Percentiles rank a stretch among this genome's conserved stretches.
These are phyloP conservation scores for Boletus speciosus DNA, from an alignment of 768 basidiomycete species.

Conservation along the genomic window DNA sequence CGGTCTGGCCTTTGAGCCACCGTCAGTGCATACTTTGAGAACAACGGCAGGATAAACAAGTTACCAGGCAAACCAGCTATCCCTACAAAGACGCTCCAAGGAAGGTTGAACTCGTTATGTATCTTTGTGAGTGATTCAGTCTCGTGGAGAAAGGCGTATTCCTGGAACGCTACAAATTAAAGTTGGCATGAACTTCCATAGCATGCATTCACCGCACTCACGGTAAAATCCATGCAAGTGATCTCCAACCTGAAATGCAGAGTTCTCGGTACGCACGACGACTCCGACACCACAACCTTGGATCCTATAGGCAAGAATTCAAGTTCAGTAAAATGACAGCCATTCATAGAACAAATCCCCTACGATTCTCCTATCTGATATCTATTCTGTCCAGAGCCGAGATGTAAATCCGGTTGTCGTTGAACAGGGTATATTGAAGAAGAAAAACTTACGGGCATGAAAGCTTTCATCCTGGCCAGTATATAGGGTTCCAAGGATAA, in stretches of 20 bases:
- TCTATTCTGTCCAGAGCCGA: slow-evolving; percentile 8
- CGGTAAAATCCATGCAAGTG: slow-evolving; percentile 24
- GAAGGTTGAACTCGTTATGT: slow-evolving; percentile 26
- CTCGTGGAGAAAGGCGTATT: slow-evolving; percentile 7
- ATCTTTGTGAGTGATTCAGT: slow-evolving; percentile 7
- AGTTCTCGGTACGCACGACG: slow-evolving; percentile 16
- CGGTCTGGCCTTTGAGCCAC: slow-evolving; percentile 18
- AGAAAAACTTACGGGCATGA: slow-evolving; percentile 34
- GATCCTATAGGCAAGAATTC: neutral
- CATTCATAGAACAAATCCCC: neutral
- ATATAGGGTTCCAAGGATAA: slow-evolving; percentile 47
- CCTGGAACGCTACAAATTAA: slow-evolving; percentile 31
- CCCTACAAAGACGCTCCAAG: slow-evolving; percentile 30
- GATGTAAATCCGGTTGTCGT: neutral
- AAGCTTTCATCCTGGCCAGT: slow-evolving; percentile 35
- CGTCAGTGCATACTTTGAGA: neutral
- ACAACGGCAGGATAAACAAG: neutral
- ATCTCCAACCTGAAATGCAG: slow-evolving; percentile 12
- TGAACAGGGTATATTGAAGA: slow-evolving; percentile 21
- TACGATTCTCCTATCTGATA: slow-evolving; percentile 4
- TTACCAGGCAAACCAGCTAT: slow-evolving; percentile 27
- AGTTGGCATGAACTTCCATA: neutral
- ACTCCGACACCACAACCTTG: slow-evolving; percentile 39
- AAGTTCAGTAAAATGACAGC: neutral
- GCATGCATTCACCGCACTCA: slow-evolving; percentile 9